Conservation (phyloP, 441 rosid species). For the Syzygium malaccense region DNA sequence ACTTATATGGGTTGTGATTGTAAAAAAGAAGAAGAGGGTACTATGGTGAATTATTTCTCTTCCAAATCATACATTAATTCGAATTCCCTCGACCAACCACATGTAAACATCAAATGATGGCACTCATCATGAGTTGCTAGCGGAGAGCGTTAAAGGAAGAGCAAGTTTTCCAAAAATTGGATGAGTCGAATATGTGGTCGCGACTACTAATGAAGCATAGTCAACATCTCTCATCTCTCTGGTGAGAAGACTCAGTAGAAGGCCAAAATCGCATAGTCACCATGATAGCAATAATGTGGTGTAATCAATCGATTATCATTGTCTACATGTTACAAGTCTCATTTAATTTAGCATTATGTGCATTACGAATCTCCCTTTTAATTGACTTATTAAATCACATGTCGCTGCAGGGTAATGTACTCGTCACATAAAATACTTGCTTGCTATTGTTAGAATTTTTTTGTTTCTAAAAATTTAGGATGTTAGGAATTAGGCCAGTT, state of each 20-base stretch:
- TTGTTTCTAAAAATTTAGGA: neutral
- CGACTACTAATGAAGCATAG: neutral
- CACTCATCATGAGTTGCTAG: neutral
- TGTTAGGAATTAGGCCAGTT: neutral
- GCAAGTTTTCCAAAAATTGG: neutral
- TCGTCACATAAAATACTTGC: neutral
- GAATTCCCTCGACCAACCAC: neutral
- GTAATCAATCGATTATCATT: neutral
- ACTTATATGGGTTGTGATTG: neutral
- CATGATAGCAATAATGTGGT: neutral
- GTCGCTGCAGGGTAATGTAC: accelerated
- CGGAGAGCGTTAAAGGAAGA: neutral
- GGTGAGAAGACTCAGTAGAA: no score
- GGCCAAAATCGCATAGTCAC: neutral
- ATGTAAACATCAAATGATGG: neutral
- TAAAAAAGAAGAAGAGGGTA: neutral
- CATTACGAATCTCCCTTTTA: neutral
- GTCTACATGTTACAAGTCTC: accelerated
- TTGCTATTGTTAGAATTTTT: neutral
- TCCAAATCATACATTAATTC: neutral
- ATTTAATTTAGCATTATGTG: neutral
- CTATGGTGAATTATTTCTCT: neutral
- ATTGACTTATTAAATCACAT: neutral
- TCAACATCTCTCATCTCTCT: neutral
- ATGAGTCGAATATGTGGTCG: neutral